Conservation (phyloP, 495 filamentous ascomycete genomes). For the Niebla homalea region DNA sequence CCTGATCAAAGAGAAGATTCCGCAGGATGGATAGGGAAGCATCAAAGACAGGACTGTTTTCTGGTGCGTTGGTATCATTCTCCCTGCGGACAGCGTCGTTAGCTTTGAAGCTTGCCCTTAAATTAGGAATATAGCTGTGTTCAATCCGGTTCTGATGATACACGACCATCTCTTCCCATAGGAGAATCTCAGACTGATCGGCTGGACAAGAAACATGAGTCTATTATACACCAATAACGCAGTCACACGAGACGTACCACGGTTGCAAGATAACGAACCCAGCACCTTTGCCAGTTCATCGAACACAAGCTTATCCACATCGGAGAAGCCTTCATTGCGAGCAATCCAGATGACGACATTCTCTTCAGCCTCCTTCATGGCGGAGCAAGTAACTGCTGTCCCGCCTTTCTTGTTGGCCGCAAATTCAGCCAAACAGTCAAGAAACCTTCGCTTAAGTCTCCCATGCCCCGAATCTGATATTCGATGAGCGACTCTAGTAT, state of each 20-base stretch:
- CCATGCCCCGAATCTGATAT: constrained; percentile 21
- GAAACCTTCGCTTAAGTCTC: constrained; percentile 21
- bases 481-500: constrained; percentile 20
- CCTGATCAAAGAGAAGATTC: constrained; percentile 15
- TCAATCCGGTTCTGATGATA: constrained; percentile 19
- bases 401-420: constrained; percentile 21
- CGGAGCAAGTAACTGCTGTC: constrained; percentile 19
- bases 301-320: constrained; percentile 17
- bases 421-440: constrained; percentile 21
- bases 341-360: constrained; percentile 18
- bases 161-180: constrained; percentile 21
- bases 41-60: constrained; percentile 15
- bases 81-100: constrained; percentile 9
- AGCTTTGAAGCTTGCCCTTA: constrained; percentile 18
- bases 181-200: constrained; percentile 15
- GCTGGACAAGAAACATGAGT: constrained; percentile 15
- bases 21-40: constrained; percentile 14
- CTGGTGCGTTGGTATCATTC: constrained; percentile 6
- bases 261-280: constrained; percentile 14
- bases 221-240: constrained; percentile 10
- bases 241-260: constrained; percentile 13
- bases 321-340: constrained; percentile 20
- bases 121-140: constrained; percentile 18
- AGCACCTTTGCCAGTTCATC: constrained; percentile 14
- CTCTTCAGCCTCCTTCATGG: constrained; percentile 19